Base-by-base conservation (phyloP, 2,329 filamentous ascomycete genomes). In the Scedosporium aurantiacum region DNA sequence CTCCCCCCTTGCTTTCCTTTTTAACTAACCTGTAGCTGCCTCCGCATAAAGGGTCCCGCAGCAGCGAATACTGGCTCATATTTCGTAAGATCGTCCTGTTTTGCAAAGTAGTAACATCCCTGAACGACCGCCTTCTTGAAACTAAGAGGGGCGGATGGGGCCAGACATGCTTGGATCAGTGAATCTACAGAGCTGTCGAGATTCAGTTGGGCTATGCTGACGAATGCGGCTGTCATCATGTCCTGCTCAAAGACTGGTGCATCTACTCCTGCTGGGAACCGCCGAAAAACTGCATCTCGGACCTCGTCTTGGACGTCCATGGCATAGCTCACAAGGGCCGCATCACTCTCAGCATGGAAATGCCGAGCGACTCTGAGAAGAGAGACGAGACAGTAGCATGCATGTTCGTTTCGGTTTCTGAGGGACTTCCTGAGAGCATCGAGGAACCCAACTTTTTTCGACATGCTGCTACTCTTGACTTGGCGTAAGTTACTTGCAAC, bases 221-320 rank as follows among this genome's bases (percentile, higher is more conserved):
- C 84, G 68, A 88, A 86, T 3, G 85, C 80, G 43, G 83, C 83
- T 16, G 85, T 87, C 72, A 87, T 84, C 67, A 87, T 77, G 63
- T 86, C 80, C 68, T 83, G 81, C 62, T 87, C 84, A 65, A 87
- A 83, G 32, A 76, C 71, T 25, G 74, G 70, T n/a, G 74, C 71
- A 27, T 85, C 80, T 45, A 75, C 69, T 10, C 75, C 74, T 1
- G 76, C 71, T 2, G 77, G 71, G 55, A 79, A 74, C 40, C 79
- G 79, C 61, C 81, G 79, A 66, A 88, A 88, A 4, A 88, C 80
- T 56, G 84, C 83, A 67, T 87, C 85, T 56, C 80, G 78, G 56
- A 89, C 79, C 69, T 89, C 86, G 66, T 87, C 84, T 67, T 88
- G 85, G 7, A 89, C 82, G 69, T 89, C 86, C 71, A 88, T 76